Evolutionary conservation across 352 stramenopile species (phyloP).

Genomic region (Aphanomyces invadans): DNA sequence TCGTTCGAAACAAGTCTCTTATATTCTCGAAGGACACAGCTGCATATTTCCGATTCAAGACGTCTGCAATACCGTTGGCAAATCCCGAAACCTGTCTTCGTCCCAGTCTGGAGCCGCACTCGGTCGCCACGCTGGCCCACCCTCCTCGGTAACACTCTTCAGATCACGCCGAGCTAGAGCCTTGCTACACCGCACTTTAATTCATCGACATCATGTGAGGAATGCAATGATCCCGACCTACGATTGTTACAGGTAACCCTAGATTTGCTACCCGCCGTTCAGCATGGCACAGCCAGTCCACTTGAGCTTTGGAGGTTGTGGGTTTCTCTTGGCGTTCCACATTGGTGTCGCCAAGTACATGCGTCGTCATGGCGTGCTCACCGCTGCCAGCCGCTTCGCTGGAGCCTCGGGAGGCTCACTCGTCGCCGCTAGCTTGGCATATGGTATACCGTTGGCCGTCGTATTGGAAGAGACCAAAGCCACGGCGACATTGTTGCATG

Average conservation of each 20-base stretch:
- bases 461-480: conserved; percentile 55
- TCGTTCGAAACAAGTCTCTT: neutral
- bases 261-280: too few species aligned
- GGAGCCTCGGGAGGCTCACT: conserved; percentile 69
- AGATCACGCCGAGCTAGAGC: too few species aligned
- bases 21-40: neutral
- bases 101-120: too few species aligned
- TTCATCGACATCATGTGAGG: neutral
- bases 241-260: too few species aligned
- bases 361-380: conserved; percentile 42
- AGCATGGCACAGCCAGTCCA: conserved; percentile 27
- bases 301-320: conserved; percentile 73
- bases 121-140: too few species aligned
- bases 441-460: conserved; percentile 39
- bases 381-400: conserved; percentile 43
- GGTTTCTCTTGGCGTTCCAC: conserved; percentile 76
- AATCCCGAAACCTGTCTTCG: too few species aligned
- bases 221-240: neutral
- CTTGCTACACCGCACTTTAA: too few species aligned
- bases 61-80: too few species aligned
- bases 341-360: conserved; percentile 59
- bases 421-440: conserved; percentile 49
- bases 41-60: neutral
- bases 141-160: too few species aligned
- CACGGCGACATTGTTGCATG: conserved; percentile 47